A percentile compares a stretch with the other conserved stretches of the same genome.
These are phyloP conservation scores for Apiospora kogelbergensis DNA, from an alignment of 2,329 filamentous ascomycete genomes.

Conservation along the genomic window DNA sequence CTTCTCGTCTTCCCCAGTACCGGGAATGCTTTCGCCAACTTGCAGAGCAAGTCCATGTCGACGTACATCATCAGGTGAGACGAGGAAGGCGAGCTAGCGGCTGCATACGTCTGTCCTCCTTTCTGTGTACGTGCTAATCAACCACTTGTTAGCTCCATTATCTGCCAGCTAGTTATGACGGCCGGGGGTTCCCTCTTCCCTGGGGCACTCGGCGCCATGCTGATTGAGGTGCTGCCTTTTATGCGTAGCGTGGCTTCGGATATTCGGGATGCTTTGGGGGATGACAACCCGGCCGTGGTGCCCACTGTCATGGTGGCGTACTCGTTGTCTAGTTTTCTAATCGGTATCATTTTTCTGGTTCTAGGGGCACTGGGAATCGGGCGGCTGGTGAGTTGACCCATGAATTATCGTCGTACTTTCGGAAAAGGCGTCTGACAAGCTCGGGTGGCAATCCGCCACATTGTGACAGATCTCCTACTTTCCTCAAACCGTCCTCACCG, in stretches of 20 bases:
- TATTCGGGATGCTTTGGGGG: neutral
- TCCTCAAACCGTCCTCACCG: neutral
- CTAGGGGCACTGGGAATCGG: neutral
- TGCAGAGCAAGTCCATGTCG: slow-evolving; percentile 1
- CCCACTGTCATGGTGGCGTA: neutral
- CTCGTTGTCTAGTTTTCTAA: neutral
- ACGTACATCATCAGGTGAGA: neutral
- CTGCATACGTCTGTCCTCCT: neutral
- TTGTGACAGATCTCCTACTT: neutral
- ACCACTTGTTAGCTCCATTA: neutral
- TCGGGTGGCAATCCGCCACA: neutral
- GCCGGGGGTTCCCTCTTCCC: neutral
- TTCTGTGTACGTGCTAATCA: neutral
- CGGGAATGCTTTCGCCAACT: neutral
- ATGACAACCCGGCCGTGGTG: neutral
- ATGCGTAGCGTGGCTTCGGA: neutral
- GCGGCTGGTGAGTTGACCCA: neutral
- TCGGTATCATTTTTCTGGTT: neutral
- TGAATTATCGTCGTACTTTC: neutral
- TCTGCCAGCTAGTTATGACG: neutral
- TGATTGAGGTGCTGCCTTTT: neutral
- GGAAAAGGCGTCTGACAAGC: neutral
- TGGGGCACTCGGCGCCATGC: neutral
- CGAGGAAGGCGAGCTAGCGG: neutral
- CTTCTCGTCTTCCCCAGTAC: neutral